Evolutionary conservation across 305 asterid species (phyloP), one percentile per base, ranked within the genome.

Genomic region (Fraxinus paxiana): DNA sequence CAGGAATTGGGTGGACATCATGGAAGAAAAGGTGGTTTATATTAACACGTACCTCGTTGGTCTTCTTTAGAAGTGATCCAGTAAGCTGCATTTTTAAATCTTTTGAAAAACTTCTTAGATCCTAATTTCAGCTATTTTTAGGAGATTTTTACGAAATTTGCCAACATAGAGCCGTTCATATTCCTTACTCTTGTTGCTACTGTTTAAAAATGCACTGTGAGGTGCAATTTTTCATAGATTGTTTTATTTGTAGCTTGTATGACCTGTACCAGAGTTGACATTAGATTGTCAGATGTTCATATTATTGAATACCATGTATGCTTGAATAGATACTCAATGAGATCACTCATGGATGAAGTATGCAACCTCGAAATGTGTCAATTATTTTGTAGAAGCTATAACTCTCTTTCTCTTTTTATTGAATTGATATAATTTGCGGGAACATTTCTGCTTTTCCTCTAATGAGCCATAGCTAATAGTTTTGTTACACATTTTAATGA

Each of bases 1-100:
- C 82, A 93, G 99, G 99, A 87, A 94, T 96, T 82, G 99, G 99
- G 80, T 96, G 99, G 99, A 96, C 99, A 67, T 94, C 99, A 54
- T 96, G 99, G 99, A 94, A 96, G 92, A 96, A 96, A 88, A 93
- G 98, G 89, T 96, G 99, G 99, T 96, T 96, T 84, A 87, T 96
- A 85, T 87, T 96, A 88, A 96, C 99, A 38, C 94, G 92, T 35
- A 96, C 99, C 56, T 94, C 99, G 81, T 88, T 96, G 91, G 99
- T 96, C 84, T 96, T 96, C 96, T 93, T 92, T 82, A 93, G 99
- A 87, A 96, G 92, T 85, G 99, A 96, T 87, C 99, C 99, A 41
- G 99, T 96, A 89, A 91, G 98, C 89, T 78, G 67, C 79, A 26
- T 34, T 17, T 77, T 79, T 76, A 75, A 63, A 63, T 63, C 30